Evolutionary conservation across 306 rosid species (phyloP).

Genomic region (Vachellia pachyceras): DNA sequence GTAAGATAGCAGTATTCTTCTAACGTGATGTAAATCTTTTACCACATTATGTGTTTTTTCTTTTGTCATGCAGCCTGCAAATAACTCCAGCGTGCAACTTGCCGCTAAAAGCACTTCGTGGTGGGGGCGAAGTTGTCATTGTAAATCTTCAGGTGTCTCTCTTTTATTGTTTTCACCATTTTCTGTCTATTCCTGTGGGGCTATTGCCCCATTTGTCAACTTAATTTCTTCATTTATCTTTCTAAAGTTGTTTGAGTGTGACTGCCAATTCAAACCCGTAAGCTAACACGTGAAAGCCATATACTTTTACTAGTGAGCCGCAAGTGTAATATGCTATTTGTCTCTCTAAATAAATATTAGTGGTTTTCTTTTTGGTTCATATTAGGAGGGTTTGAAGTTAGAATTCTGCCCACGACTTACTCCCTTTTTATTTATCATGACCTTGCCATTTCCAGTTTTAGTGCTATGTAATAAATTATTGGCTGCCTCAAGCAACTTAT

Average conservation of each 20-base stretch:
- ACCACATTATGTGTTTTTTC: conserved; percentile 26
- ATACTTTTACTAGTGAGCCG: neutral
- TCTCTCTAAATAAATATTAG: neutral
- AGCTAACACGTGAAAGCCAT: neutral
- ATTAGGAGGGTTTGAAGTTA: neutral
- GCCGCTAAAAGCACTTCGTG: conserved; percentile 84
- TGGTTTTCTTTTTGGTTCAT: neutral
- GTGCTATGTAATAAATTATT: conserved; percentile 6
- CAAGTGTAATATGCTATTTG: neutral
- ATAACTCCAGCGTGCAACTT: conserved; percentile 99
- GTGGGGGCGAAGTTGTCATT: conserved; percentile 93
- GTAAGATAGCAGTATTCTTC: neutral
- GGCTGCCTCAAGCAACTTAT: conserved; percentile 28
- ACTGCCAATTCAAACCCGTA: neutral
- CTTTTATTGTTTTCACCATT: conserved; percentile 17
- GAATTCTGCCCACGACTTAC: neutral
- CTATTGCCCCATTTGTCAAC: conserved; percentile 23
- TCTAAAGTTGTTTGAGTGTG: conserved; percentile 2
- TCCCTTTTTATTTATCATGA: neutral
- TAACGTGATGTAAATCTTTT: conserved; percentile 19
- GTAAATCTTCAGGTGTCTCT: conserved; percentile 89
- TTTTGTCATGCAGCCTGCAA: conserved; percentile 78
- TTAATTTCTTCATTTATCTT: conserved; percentile 25
- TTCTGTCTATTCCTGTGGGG: conserved; percentile 11
- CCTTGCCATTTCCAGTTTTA: neutral